Conservation (phyloP, 805 yeast species). For the Wickerhamomyces tratensis region DNA sequence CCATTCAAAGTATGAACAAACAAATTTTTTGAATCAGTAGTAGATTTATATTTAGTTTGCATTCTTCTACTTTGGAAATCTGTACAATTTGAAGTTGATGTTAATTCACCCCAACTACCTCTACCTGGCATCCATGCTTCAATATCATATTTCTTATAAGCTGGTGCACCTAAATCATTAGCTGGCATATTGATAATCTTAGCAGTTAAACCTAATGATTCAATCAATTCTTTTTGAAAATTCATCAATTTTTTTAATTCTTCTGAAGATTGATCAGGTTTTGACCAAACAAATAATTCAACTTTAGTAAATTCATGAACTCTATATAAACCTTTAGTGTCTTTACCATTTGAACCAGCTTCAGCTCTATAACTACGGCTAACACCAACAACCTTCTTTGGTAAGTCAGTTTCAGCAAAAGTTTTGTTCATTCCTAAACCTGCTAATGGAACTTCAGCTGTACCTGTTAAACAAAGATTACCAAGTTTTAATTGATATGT, state of each 20-base stretch:
- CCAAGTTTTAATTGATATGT: slow-evolving; percentile 55
- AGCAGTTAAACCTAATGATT: slow-evolving; percentile 66
- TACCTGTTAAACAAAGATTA: slow-evolving; percentile 70
- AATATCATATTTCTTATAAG: slow-evolving; percentile 81
- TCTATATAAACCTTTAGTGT: slow-evolving; percentile 83
- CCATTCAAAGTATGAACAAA: slow-evolving; percentile 86
- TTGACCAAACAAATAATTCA: slow-evolving; percentile 75
- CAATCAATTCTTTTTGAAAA: slow-evolving; percentile 57
- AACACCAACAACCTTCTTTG: slow-evolving; percentile 63
- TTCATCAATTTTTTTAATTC: slow-evolving; percentile 51
- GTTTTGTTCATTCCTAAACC: slow-evolving; percentile 54
- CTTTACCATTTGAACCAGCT: slow-evolving; percentile 94
- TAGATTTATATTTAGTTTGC: slow-evolving; percentile 45
- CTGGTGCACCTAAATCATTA: slow-evolving; percentile 90
- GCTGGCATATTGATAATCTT: slow-evolving; percentile 83
- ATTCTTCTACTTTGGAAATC: slow-evolving; percentile 86
- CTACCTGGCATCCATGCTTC: slow-evolving; percentile 99
- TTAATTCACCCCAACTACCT: slow-evolving; percentile 84
- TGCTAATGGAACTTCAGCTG: slow-evolving; percentile 93
- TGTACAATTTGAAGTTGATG: slow-evolving; percentile 86
- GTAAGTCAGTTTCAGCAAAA: slow-evolving; percentile 33
- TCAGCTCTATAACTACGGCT: slow-evolving; percentile 89
- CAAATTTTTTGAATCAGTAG: slow-evolving; percentile 22
- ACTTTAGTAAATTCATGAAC: slow-evolving; percentile 97
- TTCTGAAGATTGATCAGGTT: slow-evolving; percentile 30